Conservation (phyloP, 371 early-diverging fungal genomes). For the Mucor indicus region DNA sequence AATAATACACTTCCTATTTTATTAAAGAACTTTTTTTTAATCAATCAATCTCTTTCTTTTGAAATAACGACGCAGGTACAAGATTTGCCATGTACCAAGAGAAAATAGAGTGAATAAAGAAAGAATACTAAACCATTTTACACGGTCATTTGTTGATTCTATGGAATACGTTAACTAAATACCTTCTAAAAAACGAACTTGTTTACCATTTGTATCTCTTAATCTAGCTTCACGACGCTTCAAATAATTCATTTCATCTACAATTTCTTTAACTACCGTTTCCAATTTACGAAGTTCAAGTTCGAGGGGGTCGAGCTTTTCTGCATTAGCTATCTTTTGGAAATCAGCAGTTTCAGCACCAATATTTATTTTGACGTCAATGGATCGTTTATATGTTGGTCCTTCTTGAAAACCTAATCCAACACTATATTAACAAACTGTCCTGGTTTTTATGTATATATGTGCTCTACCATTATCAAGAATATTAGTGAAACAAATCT, state of each 20-base stretch:
- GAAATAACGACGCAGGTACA: slow-evolving; percentile 83
- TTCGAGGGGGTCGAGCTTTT: slow-evolving; percentile 87
- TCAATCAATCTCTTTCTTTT: slow-evolving; percentile 83
- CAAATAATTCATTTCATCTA: slow-evolving; percentile 77
- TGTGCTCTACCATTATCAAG: slow-evolving; percentile 75
- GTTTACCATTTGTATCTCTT: slow-evolving; percentile 86
- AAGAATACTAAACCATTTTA: slow-evolving; percentile 73
- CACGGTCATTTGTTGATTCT: slow-evolving; percentile 85
- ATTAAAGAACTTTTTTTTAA: no score
- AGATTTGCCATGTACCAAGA: slow-evolving; percentile 79
- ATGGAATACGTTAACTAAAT: neutral
- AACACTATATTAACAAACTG: no score
- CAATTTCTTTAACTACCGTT: slow-evolving; percentile 69
- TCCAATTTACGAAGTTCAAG: slow-evolving; percentile 81
- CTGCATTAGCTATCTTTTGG: slow-evolving; percentile 59
- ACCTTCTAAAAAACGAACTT: neutral
- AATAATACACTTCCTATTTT: no score
- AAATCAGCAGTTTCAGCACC: slow-evolving; percentile 87
- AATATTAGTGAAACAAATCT: slow-evolving; percentile 83
- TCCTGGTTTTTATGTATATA: no score
- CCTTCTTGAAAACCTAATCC: slow-evolving; percentile 55
- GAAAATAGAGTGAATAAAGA: slow-evolving; percentile 65
- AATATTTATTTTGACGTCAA: slow-evolving; percentile 77
- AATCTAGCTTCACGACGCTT: slow-evolving; percentile 75
- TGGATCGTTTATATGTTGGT: slow-evolving; percentile 54